Evolutionary conservation across 176 grass and related monocot species (phyloP).

Genomic region (Thalia dealbata): DNA sequence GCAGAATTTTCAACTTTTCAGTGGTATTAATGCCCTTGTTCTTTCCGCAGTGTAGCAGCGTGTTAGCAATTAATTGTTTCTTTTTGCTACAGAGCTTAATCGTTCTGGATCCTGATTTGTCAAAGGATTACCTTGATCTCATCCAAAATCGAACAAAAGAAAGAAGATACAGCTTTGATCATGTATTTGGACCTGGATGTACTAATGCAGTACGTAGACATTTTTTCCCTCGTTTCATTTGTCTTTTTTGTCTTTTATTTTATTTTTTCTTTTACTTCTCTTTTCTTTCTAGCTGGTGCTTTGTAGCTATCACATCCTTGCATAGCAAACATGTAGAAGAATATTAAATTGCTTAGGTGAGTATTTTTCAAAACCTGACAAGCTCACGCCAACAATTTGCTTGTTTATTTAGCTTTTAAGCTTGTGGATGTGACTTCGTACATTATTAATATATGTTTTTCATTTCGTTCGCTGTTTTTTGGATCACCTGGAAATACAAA

Average conservation of each 20-base stretch:
- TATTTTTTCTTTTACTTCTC: too few species aligned
- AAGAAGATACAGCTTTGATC: conserved; percentile 90
- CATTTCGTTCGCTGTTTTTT: too few species aligned
- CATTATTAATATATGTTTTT: too few species aligned
- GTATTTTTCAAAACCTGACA: too few species aligned
- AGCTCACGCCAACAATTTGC: too few species aligned
- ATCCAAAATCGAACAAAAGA: conserved; percentile 97
- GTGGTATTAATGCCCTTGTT: neutral
- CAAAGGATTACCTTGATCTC: conserved; percentile 87
- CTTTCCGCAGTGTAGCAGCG: neutral
- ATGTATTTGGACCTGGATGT: conserved; percentile 72
- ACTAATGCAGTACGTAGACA: conserved; percentile 55
- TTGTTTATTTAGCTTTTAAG: too few species aligned
- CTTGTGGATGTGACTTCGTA: too few species aligned
- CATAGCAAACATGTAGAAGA: too few species aligned
- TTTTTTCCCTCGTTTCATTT: neutral
- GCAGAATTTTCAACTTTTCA: neutral
- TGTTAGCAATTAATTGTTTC: neutral
- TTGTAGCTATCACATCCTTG: too few species aligned
- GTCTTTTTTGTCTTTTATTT: conserved; percentile 1
- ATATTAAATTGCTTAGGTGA: too few species aligned
- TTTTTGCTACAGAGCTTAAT: conserved; percentile 55
- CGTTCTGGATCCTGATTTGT: conserved; percentile 90
- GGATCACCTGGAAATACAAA: too few species aligned
- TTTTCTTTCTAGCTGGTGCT: neutral